These are phyloP conservation scores for Tetragonia tetragonoides DNA, from an alignment of 148 eudicot species.

Conservation along the genomic window DNA sequence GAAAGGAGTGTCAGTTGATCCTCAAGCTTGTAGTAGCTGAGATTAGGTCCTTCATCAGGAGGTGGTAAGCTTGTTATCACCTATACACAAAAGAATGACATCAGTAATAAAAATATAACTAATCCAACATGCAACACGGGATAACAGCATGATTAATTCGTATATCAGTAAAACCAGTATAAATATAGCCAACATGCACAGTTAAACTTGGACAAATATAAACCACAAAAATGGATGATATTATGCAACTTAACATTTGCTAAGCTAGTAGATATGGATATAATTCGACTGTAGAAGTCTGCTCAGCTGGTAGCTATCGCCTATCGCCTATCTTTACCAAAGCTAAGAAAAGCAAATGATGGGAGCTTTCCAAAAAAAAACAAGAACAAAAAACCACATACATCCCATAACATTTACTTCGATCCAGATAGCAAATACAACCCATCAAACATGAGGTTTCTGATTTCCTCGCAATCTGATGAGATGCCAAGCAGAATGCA, in stretches of 20 bases:
- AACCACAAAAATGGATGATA: conserved; percentile 3
- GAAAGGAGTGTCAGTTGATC: conserved; percentile 72
- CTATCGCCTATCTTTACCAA: background rate
- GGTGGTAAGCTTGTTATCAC: conserved; percentile 95
- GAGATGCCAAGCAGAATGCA: background rate
- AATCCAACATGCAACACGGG: conserved; percentile 1
- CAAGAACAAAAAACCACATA: background rate
- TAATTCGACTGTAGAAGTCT: background rate
- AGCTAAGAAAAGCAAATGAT: background rate
- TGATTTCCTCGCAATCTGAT: background rate
- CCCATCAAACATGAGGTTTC: background rate
- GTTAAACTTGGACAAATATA: background rate
- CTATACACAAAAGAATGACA: conserved; percentile 29
- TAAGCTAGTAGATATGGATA: background rate
- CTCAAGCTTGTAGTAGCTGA: conserved; percentile 56
- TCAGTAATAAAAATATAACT: background rate
- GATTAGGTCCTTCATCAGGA: conserved; percentile 61
- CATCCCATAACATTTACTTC: background rate
- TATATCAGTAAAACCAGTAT: background rate
- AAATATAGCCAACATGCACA: background rate
- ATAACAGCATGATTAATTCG: background rate
- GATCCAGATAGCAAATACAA: background rate
- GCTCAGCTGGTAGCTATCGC: background rate
- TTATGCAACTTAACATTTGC: background rate
- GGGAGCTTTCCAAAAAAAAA: background rate